Percentiles rank a stretch among this genome's conserved stretches.
phyloP scores from a whole-genome alignment of 176 grass and related monocot genomes.

The Poa pratensis region DNA sequence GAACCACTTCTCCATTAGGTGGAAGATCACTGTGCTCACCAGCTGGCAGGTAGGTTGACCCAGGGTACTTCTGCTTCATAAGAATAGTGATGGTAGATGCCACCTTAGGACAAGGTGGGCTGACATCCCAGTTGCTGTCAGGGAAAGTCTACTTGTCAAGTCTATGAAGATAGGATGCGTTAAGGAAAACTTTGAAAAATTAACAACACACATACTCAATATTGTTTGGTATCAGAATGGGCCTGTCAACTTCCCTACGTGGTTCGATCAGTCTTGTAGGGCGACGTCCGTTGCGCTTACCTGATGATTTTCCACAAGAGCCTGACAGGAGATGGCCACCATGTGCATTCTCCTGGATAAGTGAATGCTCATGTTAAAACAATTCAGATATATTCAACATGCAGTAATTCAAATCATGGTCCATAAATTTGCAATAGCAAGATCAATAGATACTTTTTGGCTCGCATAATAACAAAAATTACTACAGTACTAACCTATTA shows the following conservation, averaged over 20 bases:
- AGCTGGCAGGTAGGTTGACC: slow-evolving; percentile 42
- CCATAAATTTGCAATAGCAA: not conserved
- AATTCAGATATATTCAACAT: not conserved
- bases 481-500: not conserved
- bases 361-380: slow-evolving; percentile 4
- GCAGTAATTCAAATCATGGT: slow-evolving; percentile 3
- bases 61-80: slow-evolving; percentile 52
- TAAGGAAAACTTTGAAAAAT: not conserved
- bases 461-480: not conserved
- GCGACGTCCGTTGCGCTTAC: slow-evolving; percentile 27
- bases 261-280: slow-evolving; percentile 40
- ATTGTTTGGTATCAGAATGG: slow-evolving; percentile 42
- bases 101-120: slow-evolving; percentile 45
- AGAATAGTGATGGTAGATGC: slow-evolving; percentile 37
- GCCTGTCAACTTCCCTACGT: slow-evolving; percentile 46
- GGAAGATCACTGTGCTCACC: slow-evolving; percentile 33
- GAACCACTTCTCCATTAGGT: slow-evolving; percentile 40
- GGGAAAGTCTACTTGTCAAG: slow-evolving; percentile 16
- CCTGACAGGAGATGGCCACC: slow-evolving; percentile 6
- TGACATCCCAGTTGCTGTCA: slow-evolving; percentile 47
- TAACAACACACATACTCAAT: slow-evolving; percentile 35
- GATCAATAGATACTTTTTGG: not conserved
- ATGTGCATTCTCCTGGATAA: slow-evolving; percentile 35
- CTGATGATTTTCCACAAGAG: slow-evolving; percentile 35
- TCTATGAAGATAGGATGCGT: slow-evolving; percentile 18